Evolutionary conservation across 768 basidiomycete species (phyloP).

Genomic region (Lentinula edodes): DNA sequence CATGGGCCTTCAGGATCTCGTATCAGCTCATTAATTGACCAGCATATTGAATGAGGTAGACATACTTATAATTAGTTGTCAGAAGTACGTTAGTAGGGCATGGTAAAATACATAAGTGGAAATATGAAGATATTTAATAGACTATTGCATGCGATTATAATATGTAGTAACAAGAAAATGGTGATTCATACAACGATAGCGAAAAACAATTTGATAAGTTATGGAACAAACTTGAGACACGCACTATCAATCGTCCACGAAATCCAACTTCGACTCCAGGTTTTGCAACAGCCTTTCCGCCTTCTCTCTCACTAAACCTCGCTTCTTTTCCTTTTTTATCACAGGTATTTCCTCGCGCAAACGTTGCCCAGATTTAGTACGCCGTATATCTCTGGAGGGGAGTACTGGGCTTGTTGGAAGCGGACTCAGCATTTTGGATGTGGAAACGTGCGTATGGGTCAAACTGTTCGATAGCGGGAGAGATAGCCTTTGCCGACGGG

Average conservation of each 20-base stretch:
- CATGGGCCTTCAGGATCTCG: slow-evolving; percentile 36
- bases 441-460: neutral
- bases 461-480: neutral
- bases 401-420: neutral
- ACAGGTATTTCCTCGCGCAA: slow-evolving; percentile 1
- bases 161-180: too few relatives aligned
- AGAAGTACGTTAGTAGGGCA: neutral
- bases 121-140: too few relatives aligned
- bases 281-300: slow-evolving; percentile 6
- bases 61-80: neutral
- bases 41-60: too few relatives aligned
- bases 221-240: neutral
- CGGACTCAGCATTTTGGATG: neutral
- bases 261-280: slow-evolving; percentile 6
- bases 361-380: neutral
- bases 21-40: slow-evolving; percentile 15
- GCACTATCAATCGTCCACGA: slow-evolving; percentile 1
- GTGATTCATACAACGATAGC: neutral
- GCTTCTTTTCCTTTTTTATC: slow-evolving; percentile 6
- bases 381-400: neutral
- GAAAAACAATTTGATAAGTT: neutral
- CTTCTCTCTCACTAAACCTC: slow-evolving; percentile 1
- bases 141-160: too few relatives aligned
- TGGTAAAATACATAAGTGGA: neutral
- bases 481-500: slow-evolving; percentile 2